Base-by-base conservation (phyloP, 2,329 filamentous ascomycete species). In the Fonsecaea multimorphosa region DNA sequence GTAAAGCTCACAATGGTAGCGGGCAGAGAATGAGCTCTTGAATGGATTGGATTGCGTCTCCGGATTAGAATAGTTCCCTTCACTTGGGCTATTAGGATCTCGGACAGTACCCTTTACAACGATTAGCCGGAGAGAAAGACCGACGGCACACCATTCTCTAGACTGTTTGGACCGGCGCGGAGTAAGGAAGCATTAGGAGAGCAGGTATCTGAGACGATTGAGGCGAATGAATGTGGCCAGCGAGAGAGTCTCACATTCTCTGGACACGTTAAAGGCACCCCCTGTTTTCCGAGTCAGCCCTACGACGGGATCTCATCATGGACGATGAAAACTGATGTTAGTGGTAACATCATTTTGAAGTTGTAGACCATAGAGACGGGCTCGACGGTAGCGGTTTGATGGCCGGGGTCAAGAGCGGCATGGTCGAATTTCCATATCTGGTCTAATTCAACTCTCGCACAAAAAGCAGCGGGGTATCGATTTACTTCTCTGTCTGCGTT, bases 141-240 rank as follows among this genome's bases (percentile, higher is more conserved):
- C 32, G 6, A 34, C 32, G 11, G 11, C 32, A 12, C 32, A 12
- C 6, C 2, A 34, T 34, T 12, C 32, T 34, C 32, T 9, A 52
- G 14, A n/a, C 11, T 29, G 12, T 52, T 61, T 34, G 58, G n/a
- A 24, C 58, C 46, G 32, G 27, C 58, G 31, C 29, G 8, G 14
- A 34, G 52, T 3, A 27, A 32, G 9, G 27, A 36, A 34, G n/a
- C n/a, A n/a, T n/a, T n/a, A n/a, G 44, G 19, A 14, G 19, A 24
- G 3, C 44, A 9, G 19, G 44, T 24, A 5, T 24, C 5, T 19
- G 44, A 46, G 44, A 49, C 0, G 44, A 49, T 9, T 49, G 22
- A 49, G 22, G 22, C 22, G 3, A 16, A 1, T 2, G 19, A 4
- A 24, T 1, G 44, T 12, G 19, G 11, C 44, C 19, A 24, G 8